Evolutionary conservation across 805 yeast genomes (phyloP), one percentile per base, ranked within the genome.

Genomic region (Metschnikowia kunwiensis): DNA sequence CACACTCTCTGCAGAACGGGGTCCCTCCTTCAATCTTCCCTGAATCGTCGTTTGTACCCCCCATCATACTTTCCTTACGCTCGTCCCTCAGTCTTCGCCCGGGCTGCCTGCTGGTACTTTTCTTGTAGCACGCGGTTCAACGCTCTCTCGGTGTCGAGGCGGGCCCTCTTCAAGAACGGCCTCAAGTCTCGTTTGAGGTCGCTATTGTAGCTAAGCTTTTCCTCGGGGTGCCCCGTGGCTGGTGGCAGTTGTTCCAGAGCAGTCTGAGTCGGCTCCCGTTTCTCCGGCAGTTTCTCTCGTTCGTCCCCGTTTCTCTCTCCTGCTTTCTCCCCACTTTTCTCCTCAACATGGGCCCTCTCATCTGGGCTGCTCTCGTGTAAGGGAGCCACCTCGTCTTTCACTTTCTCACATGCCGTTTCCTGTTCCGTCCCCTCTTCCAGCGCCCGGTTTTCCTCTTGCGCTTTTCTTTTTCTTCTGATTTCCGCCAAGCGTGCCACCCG

Each of bases 131-230:
- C 47, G 35, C 36, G 29, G 24, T 39, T 54, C 13, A 63, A 34
- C 5, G 54, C 63, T 19, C 38, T 38, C 15, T 58, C 56, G 1
- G 70, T 65, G 22, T 44, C 51, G 2, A 32, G 17, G 21, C 52
- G 49, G 3, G 71, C 71, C 38, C 44, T 38, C 11, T 44, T 36
- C 23, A 54, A 45, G 24, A 58, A 56, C 19, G 38, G 38, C 5
- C 42, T 44, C 22, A 67, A 35, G 27, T 63, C 65, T 11, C 46
- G 40, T 36, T 57, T 60, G 34, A 67, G 54, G 35, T 66, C 70
- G 28, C 52, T 36, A 14, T 64, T 63, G 33, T 55, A 49, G 2
- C 45, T 33, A 13, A 32, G 27, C 16, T 24, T 15, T 17, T 27
- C 25, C 9, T 21, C 17, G 5, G 11, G 13, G 12, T 12, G 16